Percentiles rank a stretch among this genome's conserved stretches.
phyloP scores from a whole-genome alignment of 345 rosid species.

The Salix arbutifolia region DNA sequence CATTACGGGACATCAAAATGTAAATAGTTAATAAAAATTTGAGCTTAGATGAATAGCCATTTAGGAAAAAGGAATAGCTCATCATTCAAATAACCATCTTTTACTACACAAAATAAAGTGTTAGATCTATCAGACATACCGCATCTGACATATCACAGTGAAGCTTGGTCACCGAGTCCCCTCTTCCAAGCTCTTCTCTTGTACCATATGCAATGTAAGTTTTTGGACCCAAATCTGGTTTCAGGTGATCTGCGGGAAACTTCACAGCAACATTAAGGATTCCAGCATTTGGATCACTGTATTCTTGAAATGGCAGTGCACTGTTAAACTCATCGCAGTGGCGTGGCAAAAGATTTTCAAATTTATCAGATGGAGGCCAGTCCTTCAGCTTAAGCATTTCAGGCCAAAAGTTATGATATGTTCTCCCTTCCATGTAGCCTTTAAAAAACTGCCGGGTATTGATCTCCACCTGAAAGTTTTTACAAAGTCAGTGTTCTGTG shows the following conservation, averaged over 20 bases:
- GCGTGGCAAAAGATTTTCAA: conserved; percentile 81
- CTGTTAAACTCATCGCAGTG: conserved; percentile 84
- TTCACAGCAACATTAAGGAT: conserved; percentile 74
- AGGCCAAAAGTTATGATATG: conserved; percentile 73
- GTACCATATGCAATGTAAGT: conserved; percentile 86
- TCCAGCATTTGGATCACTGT: conserved; percentile 68
- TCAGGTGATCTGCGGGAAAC: conserved; percentile 54
- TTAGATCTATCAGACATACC: conserved; percentile 35
- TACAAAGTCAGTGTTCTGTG: conserved; percentile 9
- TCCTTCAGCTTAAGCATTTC: conserved; percentile 93
- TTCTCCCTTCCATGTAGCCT: conserved; percentile 77
- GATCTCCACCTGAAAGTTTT: conserved; percentile 56
- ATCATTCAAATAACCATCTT: not conserved
- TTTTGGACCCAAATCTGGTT: conserved; percentile 94
- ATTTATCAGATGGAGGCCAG: conserved; percentile 94
- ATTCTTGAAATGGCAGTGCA: conserved; percentile 78
- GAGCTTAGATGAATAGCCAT: not conserved
- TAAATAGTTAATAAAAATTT: not conserved
- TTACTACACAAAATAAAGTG: not conserved
- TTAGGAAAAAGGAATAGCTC: not conserved
- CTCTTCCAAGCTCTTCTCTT: conserved; percentile 77
- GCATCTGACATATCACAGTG: conserved; percentile 95
- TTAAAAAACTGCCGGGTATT: conserved; percentile 60
- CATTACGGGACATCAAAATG: not conserved
- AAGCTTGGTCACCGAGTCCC: conserved; percentile 92